Conservation (phyloP, 2,329 filamentous ascomycete genomes). For the Ophiognomonia clavigignenti-juglandacearum region DNA sequence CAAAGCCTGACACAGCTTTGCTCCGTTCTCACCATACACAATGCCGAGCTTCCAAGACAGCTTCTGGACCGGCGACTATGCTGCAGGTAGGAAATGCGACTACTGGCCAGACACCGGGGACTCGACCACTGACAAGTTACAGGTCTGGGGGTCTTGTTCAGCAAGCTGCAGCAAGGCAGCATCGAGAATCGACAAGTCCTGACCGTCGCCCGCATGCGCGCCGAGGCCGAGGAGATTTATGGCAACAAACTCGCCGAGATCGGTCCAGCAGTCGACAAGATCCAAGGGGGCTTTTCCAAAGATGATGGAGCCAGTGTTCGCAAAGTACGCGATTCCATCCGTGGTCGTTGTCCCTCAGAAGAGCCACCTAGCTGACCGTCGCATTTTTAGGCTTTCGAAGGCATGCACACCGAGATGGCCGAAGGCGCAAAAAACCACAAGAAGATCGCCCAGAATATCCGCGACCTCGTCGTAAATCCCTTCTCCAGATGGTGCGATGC, state of each 20-base stretch:
- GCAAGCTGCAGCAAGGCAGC: constrained; percentile 93
- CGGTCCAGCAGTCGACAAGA: constrained; percentile 72
- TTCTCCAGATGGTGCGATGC: constrained; percentile 96
- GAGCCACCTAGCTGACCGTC: constrained; percentile 16
- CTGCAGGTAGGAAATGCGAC: constrained; percentile 61
- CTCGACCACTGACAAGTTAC: constrained; percentile 13
- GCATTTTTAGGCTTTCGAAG: constrained; percentile 74
- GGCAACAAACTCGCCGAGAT: constrained; percentile 78
- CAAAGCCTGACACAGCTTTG: constrained; percentile 7
- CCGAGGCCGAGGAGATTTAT: constrained; percentile 91
- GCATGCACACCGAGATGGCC: constrained; percentile 86
- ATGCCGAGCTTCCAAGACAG: constrained; percentile 92
- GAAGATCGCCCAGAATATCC: constrained; percentile 94
- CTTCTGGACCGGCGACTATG: constrained; percentile 98
- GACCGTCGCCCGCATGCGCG: constrained; percentile 86
- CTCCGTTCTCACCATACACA: constrained; percentile 28
- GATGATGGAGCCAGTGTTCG: constrained; percentile 95
- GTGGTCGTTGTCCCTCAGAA: not conserved
- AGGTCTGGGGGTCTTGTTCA: constrained; percentile 89
- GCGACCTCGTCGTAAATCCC: constrained; percentile 89
- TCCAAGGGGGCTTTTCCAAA: constrained; percentile 76
- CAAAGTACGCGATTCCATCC: constrained; percentile 58
- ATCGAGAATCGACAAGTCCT: constrained; percentile 93
- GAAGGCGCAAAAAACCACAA: constrained; percentile 85
- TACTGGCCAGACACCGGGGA: constrained; percentile 1